Evolutionary conservation across 495 filamentous ascomycete genomes (phyloP).

Genomic region (Trichoderma virens): DNA sequence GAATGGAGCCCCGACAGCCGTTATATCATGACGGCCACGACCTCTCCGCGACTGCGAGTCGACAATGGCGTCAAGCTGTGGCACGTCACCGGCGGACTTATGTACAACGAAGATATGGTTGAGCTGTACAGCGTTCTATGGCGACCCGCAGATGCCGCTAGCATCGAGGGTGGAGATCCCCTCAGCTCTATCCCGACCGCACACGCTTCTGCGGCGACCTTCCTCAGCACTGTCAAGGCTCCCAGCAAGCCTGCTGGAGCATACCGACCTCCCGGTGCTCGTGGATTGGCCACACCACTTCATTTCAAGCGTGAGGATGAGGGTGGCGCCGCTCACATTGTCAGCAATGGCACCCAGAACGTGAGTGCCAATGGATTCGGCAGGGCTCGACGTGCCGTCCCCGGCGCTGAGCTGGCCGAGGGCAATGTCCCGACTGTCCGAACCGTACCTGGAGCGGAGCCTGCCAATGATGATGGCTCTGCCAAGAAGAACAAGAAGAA

Average conservation of each 20-base stretch:
- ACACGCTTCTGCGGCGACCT: slow-evolving; percentile 75
- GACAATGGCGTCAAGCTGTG: slow-evolving; percentile 95
- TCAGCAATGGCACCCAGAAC: slow-evolving; percentile 65
- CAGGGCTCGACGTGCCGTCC: slow-evolving; percentile 47
- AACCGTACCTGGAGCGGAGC: slow-evolving; percentile 55
- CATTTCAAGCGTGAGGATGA: slow-evolving; percentile 98
- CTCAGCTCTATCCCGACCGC: slow-evolving; percentile 70
- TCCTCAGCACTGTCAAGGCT: slow-evolving; percentile 77
- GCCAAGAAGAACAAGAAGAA: slow-evolving; percentile 97
- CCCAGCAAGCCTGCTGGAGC: slow-evolving; percentile 92
- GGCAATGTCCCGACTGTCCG: slow-evolving; percentile 41
- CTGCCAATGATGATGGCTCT: slow-evolving; percentile 72
- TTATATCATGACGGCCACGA: slow-evolving; percentile 92
- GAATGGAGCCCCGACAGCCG: slow-evolving; percentile 94
- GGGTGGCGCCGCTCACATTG: slow-evolving; percentile 79
- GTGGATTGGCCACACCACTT: slow-evolving; percentile 77
- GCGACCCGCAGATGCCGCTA: slow-evolving; percentile 62
- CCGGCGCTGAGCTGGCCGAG: slow-evolving; percentile 44
- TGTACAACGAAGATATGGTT: slow-evolving; percentile 91
- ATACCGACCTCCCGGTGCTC: slow-evolving; percentile 93
- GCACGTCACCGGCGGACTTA: slow-evolving; percentile 82
- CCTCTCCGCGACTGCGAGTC: slow-evolving; percentile 85
- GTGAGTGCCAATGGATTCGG: slow-evolving; percentile 73
- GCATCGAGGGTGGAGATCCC: slow-evolving; percentile 60
- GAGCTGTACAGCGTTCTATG: slow-evolving; percentile 91